Base-by-base conservation (phyloP, 2,329 filamentous ascomycete genomes). In the Tolypocladium amazonense region DNA sequence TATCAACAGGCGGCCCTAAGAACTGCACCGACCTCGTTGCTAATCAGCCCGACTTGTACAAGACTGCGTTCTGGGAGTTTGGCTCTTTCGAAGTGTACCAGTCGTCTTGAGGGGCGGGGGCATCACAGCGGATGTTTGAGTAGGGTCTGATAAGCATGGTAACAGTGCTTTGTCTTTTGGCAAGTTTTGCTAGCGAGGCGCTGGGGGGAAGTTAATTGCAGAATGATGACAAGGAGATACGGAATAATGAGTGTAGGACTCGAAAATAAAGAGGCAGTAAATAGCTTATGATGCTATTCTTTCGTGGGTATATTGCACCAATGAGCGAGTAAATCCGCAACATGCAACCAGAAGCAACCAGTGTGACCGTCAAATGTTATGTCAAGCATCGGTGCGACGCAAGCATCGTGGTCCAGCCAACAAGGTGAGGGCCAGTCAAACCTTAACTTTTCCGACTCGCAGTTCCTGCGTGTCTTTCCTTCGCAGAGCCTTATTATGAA, bases 1-100 rank as follows among this genome's bases (percentile, higher is more conserved):
- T n/a, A 33, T 23, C 30, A 38, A 8, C 12, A 56, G 45, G 37
- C 79, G 78, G 82, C 65, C 78, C 83, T 0, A 77, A 76, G 27
- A 84, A 77, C 59, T 88, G 85, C 66, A 75, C 75, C 4, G 77
- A 82, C 56, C 82, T 77, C 62, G 84, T 87, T 9, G 79, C 83
- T 7, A 81, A 80, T 58, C 80, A 83, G 64, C 84, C 79, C 25
- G 71, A 68, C 25, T 80, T 73, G 2, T 88, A 84, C 69, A 76
- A 72, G 52, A 78, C 82, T 66, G 86, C 82, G 1, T 89, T 78
- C 68, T 90, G 82, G 87, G 84, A 83, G 72, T 86, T 88, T 72
- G 81, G 79, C 2, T 70, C 74, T 12, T 86, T 88, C 63, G 74
- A 81, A 62, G 78, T 88, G 2, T 88, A 86, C 67, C 71, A 75